Evolutionary conservation across 257 asterid species (phyloP).

Genomic region (Penstemon barbatus): DNA sequence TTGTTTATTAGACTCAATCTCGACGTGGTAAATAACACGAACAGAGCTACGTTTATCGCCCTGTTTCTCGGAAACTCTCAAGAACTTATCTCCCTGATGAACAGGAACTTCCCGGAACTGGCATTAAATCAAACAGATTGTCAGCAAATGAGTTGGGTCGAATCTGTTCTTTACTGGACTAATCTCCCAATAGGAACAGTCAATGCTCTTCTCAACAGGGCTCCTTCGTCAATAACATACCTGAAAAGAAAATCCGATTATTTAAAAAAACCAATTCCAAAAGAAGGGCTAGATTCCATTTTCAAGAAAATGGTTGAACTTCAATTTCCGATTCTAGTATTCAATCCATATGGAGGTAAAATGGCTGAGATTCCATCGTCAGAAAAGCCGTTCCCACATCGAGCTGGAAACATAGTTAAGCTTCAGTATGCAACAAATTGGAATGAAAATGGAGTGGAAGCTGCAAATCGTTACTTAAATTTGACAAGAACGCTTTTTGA

Average conservation of each 20-base stretch:
- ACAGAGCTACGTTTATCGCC: conserved; percentile 40
- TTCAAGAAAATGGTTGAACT: conserved; percentile 55
- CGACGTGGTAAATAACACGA: conserved; percentile 37
- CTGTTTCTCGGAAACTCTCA: conserved; percentile 48
- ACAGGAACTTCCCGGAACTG: conserved; percentile 41
- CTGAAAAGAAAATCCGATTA: conserved; percentile 67
- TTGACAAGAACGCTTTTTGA: conserved; percentile 30
- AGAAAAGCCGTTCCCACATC: conserved; percentile 46
- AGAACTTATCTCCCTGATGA: conserved; percentile 34
- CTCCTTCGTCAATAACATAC: conserved; percentile 14
- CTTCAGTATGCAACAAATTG: conserved; percentile 49
- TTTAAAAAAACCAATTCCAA: conserved; percentile 44
- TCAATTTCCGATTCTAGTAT: conserved; percentile 28
- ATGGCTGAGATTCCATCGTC: conserved; percentile 44
- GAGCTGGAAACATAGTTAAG: conserved; percentile 46
- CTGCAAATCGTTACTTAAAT: conserved; percentile 25
- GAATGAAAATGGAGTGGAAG: conserved; percentile 41
- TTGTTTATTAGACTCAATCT: conserved; percentile 40
- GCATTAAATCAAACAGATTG: conserved; percentile 42
- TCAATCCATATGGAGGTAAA: conserved; percentile 50
- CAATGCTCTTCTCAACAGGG: conserved; percentile 42
- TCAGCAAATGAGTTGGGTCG: conserved; percentile 54
- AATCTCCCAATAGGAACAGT: conserved; percentile 37
- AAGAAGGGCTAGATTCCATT: conserved; percentile 40
- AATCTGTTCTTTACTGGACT: conserved; percentile 54